Evolutionary conservation across 805 yeast species (phyloP), one percentile per base, ranked within the genome.

Genomic region (Naumovozyma baii): DNA sequence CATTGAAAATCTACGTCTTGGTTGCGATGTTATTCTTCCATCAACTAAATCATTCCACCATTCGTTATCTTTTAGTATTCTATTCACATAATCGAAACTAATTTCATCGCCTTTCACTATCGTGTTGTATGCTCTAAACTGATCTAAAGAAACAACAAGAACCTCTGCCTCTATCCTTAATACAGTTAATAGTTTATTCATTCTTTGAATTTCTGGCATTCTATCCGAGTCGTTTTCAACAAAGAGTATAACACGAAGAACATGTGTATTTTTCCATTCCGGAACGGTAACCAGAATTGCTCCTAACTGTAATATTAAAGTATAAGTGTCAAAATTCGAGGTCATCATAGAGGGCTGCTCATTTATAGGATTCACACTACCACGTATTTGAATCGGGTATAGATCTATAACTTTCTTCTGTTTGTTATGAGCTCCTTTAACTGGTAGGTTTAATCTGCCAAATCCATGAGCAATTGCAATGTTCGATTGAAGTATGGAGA

Each of bases 311-410:
- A 94, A 65, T 47, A 92, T 92, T 53, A 92, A 70, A 0, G 97
- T 90, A 54, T 88, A 92, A 0, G 99, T 92, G 59, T 92, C 99
- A 56, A 92, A 87, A 54, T 92, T 92, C 3, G 95, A 87, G 0
- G 95, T 83, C 43, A 81, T 55, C 1, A 83, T 71, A 18, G 76
- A 69, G 5, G 57, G 49, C 1, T 46, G 33, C 12, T 50, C 49
- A n/a, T 44, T 39, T 14, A 46, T 43, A 1, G 41, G 37, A 30
- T 44, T 49, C 38, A 85, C 75, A 33, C 79, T 77, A 0, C 94
- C 90, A 3, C 94, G 80, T 96, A 92, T 92, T 54, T 92, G 98
- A 48, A 92, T 88, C 0, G 99, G 98, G 59, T 94, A 92, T 30
- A 92, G 63, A 58, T 92, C 99, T 52, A 92, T 87, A 48, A 66